phyloP scores from a whole-genome alignment of 2,329 filamentous ascomycete genomes.

The Alternaria incomplexa region DNA sequence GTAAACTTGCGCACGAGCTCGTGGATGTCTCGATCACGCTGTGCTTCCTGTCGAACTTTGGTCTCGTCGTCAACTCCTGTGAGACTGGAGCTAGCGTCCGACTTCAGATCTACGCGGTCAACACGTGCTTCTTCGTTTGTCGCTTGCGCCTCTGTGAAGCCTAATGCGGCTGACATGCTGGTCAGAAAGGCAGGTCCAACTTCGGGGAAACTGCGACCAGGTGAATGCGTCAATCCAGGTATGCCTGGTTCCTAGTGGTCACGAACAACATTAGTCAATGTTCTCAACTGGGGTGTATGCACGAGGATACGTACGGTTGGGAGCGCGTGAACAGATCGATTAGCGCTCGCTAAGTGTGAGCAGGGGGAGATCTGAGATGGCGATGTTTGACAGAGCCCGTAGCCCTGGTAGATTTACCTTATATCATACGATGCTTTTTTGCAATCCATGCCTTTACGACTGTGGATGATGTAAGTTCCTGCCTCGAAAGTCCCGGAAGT shows the following conservation, averaged over 20 bases:
- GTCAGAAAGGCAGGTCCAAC: not conserved
- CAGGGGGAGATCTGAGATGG: not conserved
- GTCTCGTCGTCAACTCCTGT: not conserved
- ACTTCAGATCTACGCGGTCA: not conserved
- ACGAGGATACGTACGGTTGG: not conserved
- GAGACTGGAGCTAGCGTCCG: slow-evolving; percentile 16
- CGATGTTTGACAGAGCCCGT: not conserved
- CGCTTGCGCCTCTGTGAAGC: not conserved
- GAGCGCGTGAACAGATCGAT: not conserved
- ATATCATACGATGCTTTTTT: not conserved
- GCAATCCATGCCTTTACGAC: not conserved
- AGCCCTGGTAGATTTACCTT: not conserved
- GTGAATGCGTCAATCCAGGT: not conserved
- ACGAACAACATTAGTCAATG: not conserved
- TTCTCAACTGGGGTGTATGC: too few species aligned
- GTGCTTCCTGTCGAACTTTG: slow-evolving; percentile 4
- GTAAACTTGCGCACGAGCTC: slow-evolving; percentile 48
- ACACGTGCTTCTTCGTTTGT: not conserved
- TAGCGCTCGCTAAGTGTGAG: not conserved
- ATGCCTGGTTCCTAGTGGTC: not conserved
- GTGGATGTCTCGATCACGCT: slow-evolving; percentile 21
- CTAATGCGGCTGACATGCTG: slow-evolving; percentile 1
- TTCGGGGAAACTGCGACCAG: not conserved
- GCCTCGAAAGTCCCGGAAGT: not conserved
- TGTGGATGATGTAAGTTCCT: not conserved